Evolutionary conservation across 2,329 filamentous ascomycete genomes (phyloP).

Genomic region (Colletotrichum paranaense): DNA sequence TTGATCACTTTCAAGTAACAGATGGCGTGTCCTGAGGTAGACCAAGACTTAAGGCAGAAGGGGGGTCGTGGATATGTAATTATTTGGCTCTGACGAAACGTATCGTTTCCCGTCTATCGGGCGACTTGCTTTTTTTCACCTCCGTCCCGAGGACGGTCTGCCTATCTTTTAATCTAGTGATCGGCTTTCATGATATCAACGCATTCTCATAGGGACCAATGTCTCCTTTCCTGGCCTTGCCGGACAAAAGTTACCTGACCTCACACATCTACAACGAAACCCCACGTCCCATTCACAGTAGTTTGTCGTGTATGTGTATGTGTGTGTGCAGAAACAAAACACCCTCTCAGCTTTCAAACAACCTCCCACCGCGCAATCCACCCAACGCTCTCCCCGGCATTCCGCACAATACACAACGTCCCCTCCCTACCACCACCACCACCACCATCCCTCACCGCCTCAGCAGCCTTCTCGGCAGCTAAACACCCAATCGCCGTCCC

Average conservation of each 20-base stretch:
- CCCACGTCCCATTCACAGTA: no score
- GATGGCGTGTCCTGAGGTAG: no score
- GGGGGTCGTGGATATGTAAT: no score
- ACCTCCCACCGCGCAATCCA: slow-evolving; percentile 84
- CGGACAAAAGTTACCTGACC: no score
- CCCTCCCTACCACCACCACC: slow-evolving; percentile 48
- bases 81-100: no score
- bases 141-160: background rate
- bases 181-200: background rate
- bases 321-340: no score
- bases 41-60: no score
- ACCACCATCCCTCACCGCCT: slow-evolving; percentile 44
- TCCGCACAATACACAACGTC: slow-evolving; percentile 81
- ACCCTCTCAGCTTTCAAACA: slow-evolving; percentile 49
- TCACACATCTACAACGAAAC: no score
- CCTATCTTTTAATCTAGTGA: background rate
- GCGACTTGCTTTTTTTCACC: background rate
- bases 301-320: no score
- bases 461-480: slow-evolving; percentile 66
- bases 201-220: background rate
- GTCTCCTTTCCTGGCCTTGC: background rate
- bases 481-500: slow-evolving; percentile 82
- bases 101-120: background rate
- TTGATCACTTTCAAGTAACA: no score
- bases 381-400: slow-evolving; percentile 82